Base-by-base conservation (phyloP, 345 rosid genomes). In the Crucihimalaya himalaica region DNA sequence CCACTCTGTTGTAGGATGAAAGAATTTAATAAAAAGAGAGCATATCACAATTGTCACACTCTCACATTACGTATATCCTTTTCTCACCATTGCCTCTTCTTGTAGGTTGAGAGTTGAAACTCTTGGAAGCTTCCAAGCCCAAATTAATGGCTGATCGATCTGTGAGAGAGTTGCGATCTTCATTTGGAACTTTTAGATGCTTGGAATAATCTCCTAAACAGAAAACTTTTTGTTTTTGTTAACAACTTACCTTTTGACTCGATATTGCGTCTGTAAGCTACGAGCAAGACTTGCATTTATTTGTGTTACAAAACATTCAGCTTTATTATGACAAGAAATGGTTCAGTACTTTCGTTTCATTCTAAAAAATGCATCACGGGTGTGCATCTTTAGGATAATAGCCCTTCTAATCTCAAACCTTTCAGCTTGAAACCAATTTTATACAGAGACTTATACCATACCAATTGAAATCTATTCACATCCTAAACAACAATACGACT, bases 381-480 rank as follows among this genome's bases (percentile, higher is more conserved):
- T 58, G 56, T 31, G 46, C 56, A 34, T 23, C 23, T 46, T 21
- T 45, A 47, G 16, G 54, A 37, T 16, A 60, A 60, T 16, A 21
- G 3, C 47, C 27, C 74, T 54, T 28, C 37, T 63, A 46, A 37
- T 70, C 62, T 57, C 80, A 70, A 70, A 57, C 80, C 71, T 63
- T 54, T 47, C 66, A 56, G 61, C 72, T 48, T 70, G 72, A 76
- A 46, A 59, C 74, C 64, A 61, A 66, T 57, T 50, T 77, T 77
- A 65, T 60, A 66, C 69, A 71, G 55, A 78, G 51, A 73, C 56
- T 62, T 51, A 56, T 50, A 80, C 76, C 80, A 63, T 34, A 65
- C 47, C 45, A 74, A 59, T 29, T 59, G 53, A 68, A 78, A 80
- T 63, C 73, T 81, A 82, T 84, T 81, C 78, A 85, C 80, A 78